phyloP scores from a whole-genome alignment of 352 stramenopile genomes.

The Elongisporangium undulatum region DNA sequence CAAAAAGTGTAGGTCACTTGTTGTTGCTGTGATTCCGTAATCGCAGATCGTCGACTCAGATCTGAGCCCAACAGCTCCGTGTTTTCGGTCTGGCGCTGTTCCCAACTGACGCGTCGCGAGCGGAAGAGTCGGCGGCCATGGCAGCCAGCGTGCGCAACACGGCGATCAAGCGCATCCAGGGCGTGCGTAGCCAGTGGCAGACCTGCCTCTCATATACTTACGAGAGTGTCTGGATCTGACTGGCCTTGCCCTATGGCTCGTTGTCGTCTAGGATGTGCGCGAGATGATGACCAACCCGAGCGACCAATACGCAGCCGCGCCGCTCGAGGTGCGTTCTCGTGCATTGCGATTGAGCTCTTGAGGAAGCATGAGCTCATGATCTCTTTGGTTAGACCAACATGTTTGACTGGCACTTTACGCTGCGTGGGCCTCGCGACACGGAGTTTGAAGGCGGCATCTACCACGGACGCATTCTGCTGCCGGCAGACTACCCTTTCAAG shows the following conservation, averaged over 20 bases:
- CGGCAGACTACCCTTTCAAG: conserved; percentile 94
- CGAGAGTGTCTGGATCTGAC: conserved; percentile 1
- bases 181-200: conserved; percentile 28
- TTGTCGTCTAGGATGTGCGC: conserved; percentile 62
- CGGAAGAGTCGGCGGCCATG: conserved; percentile 13
- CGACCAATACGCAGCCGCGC: conserved; percentile 72
- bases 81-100: conserved; percentile 1
- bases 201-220: no score
- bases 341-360: neutral
- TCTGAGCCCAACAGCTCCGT: neutral
- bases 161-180: conserved; percentile 84
- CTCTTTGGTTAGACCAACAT: conserved; percentile 66
- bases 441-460: conserved; percentile 98
- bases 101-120: neutral
- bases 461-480: conserved; percentile 96
- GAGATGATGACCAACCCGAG: conserved; percentile 87
- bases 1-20: neutral
- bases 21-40: neutral
- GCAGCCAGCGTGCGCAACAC: conserved; percentile 65
- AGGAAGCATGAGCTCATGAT: neutral
- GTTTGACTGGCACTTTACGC: conserved; percentile 97
- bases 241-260: neutral
- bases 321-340: conserved; percentile 46
- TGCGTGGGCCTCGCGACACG: conserved; percentile 94
- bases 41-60: neutral